phyloP scores from a whole-genome alignment of 2,329 filamentous ascomycete genomes.

The Pseudocercospora vitis region DNA sequence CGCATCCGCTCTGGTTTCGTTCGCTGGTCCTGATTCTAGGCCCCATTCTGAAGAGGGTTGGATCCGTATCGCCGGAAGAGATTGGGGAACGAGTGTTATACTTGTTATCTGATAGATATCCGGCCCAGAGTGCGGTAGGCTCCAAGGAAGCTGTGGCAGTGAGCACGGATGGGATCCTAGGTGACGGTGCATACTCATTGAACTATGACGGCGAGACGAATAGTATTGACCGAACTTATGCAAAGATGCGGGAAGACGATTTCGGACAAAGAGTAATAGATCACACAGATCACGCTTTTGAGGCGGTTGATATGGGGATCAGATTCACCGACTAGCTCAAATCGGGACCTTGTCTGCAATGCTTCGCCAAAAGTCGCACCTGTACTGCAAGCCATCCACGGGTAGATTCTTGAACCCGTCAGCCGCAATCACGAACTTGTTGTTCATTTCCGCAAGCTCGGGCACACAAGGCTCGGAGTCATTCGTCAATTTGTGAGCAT shows the following conservation, averaged over 20 bases:
- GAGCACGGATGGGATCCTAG: conserved; percentile 16
- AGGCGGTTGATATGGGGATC: neutral
- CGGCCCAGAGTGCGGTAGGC: neutral
- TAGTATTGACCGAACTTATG: conserved; percentile 8
- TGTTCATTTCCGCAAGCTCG: conserved; percentile 38
- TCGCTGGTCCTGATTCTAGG: conserved; percentile 10
- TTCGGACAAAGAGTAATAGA: conserved; percentile 15
- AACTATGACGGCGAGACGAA: conserved; percentile 19
- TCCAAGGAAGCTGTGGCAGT: neutral
- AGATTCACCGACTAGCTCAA: neutral
- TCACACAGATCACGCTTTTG: conserved; percentile 18
- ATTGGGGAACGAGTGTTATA: conserved; percentile 23
- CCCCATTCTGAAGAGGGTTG: conserved; percentile 15
- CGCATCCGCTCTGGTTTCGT: conserved; percentile 17
- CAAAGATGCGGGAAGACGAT: neutral
- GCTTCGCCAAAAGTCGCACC: conserved; percentile 57
- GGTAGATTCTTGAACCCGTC: conserved; percentile 47
- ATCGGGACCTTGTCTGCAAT: conserved; percentile 51
- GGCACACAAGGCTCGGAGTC: conserved; percentile 49
- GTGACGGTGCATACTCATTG: conserved; percentile 25
- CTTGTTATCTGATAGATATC: conserved; percentile 14
- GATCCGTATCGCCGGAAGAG: conserved; percentile 11
- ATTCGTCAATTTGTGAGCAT: conserved; percentile 56
- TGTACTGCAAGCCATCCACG: conserved; percentile 43
- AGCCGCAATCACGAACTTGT: conserved; percentile 55